Evolutionary conservation across 2,329 filamentous ascomycete genomes (phyloP).

Genomic region (Botrytis medusae): DNA sequence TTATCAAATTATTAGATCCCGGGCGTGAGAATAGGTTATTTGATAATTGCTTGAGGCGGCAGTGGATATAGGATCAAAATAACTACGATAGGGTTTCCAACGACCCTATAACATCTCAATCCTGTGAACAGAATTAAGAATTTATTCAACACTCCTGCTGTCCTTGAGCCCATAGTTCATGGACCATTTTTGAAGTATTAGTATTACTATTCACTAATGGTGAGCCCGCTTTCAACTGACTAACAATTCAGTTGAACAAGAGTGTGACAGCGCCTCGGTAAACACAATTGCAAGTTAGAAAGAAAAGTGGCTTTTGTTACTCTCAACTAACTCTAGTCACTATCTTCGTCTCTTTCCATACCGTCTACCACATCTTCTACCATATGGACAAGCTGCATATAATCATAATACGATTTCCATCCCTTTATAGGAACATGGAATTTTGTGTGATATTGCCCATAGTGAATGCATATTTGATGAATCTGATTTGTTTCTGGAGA

Average conservation of each 20-base stretch:
- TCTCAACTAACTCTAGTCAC: background rate
- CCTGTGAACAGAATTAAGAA: background rate
- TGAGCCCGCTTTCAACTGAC: background rate
- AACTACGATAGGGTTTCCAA: background rate
- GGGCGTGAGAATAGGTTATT: background rate
- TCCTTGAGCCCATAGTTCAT: rapidly evolving
- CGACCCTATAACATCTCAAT: background rate
- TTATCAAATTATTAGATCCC: background rate
- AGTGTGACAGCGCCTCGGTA: no score
- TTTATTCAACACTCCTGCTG: background rate
- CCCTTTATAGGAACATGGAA: background rate
- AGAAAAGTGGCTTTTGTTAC: background rate
- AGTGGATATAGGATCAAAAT: background rate
- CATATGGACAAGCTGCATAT: background rate
- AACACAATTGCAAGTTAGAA: background rate
- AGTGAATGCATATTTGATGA: background rate
- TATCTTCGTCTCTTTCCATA: background rate
- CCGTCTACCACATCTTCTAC: background rate
- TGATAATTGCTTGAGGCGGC: background rate
- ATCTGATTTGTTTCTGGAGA: rapidly evolving
- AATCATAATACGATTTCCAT: rapidly evolving
- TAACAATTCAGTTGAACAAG: background rate
- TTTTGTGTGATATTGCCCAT: background rate
- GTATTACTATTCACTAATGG: background rate
- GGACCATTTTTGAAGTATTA: rapidly evolving